phyloP scores from a whole-genome alignment of 225 moss, liverwort and hornwort genomes.

The Bryoerythrophyllum caledonicum region DNA sequence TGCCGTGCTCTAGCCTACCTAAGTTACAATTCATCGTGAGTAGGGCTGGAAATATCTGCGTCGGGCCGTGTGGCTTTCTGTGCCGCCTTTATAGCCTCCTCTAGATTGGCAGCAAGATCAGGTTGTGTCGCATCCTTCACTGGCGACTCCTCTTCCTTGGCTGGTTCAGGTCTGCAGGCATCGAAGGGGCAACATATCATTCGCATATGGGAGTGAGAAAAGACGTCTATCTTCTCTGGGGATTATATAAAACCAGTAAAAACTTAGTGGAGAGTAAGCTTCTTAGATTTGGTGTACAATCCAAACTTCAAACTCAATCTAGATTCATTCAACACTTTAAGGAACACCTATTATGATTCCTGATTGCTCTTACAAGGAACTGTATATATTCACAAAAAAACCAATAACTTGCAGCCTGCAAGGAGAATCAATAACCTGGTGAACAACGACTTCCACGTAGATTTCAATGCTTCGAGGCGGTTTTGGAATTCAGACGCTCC shows the following conservation, averaged over 20 bases:
- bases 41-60: conserved; percentile 34
- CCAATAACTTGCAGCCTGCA: neutral
- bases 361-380: neutral
- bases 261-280: neutral
- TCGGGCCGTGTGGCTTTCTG: conserved; percentile 33
- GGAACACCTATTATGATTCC: neutral
- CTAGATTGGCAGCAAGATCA: conserved; percentile 26
- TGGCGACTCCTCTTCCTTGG: conserved; percentile 26
- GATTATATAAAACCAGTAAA: neutral
- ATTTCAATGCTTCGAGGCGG: conserved; percentile 64
- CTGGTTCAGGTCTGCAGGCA: conserved; percentile 39
- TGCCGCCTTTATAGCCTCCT: conserved; percentile 24
- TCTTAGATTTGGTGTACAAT: neutral
- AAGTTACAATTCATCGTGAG: conserved; percentile 53
- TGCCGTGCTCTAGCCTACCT: conserved; percentile 31
- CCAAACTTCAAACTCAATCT: neutral
- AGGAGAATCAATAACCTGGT: conserved; percentile 50
- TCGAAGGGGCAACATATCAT: neutral
- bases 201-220: neutral
- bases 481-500: conserved; percentile 69
- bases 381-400: neutral
- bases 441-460: conserved; percentile 67
- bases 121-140: conserved; percentile 28
- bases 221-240: neutral
- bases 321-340: neutral